These are phyloP conservation scores for Perkinsus marinus DNA, from an alignment of 169 alveolate genomes.

Conservation along the genomic window DNA sequence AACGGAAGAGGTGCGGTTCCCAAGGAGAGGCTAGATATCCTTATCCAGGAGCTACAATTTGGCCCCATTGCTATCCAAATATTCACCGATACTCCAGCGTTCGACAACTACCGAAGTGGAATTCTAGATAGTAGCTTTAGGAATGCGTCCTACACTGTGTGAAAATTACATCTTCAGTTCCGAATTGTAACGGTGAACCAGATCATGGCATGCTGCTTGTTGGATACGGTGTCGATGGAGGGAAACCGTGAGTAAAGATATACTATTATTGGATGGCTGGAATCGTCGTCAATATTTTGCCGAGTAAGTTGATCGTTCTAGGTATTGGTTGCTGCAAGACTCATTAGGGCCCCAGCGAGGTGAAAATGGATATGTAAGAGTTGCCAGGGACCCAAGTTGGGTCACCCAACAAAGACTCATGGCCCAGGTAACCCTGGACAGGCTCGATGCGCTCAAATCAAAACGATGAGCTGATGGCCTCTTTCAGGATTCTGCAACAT, in stretches of 20 bases:
- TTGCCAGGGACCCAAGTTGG: neutral
- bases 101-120: neutral
- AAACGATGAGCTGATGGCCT: neutral
- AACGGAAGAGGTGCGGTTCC: neutral
- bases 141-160: neutral
- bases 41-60: neutral
- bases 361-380: neutral
- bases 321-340: neutral
- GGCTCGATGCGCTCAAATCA: neutral
- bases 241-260: neutral
- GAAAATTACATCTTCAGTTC: neutral
- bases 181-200: neutral
- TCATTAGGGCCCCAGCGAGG: neutral
- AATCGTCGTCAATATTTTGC: neutral
- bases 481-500: neutral
- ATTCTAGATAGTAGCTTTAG: neutral
- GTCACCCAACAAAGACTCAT: neutral
- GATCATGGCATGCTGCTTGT: neutral
- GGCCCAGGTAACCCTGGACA: neutral
- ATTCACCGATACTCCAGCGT: neutral
- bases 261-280: neutral
- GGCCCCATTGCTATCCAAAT: neutral
- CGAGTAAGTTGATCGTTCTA: neutral
- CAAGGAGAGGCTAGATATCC: neutral
- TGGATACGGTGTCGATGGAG: neutral